Percentiles rank a stretch among this genome's conserved stretches.
These are phyloP conservation scores for Phytophthora constricta DNA, from an alignment of 352 stramenopile genomes.

Conservation along the genomic window DNA sequence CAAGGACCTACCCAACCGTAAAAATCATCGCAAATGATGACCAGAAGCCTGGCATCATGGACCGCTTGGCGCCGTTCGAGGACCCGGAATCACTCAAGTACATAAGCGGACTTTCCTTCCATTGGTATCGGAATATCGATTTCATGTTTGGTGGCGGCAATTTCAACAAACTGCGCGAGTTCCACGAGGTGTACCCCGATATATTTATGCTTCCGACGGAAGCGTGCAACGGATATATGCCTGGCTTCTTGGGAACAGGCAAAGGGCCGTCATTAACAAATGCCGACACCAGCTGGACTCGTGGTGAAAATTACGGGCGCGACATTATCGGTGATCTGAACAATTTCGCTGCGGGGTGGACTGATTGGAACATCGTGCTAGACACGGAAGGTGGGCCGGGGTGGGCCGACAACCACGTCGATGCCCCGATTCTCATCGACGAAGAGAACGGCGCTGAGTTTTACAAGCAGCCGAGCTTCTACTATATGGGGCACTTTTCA, in stretches of 20 bases:
- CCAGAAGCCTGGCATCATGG: constrained; percentile 57
- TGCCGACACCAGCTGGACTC: constrained; percentile 54
- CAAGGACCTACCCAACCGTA: constrained; percentile 61
- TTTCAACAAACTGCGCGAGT: constrained; percentile 45
- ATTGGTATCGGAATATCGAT: constrained; percentile 67
- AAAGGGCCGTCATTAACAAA: constrained; percentile 44
- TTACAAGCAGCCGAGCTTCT: constrained; percentile 88
- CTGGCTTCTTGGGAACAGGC: constrained; percentile 43
- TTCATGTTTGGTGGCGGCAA: constrained; percentile 36
- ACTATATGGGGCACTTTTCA: constrained; percentile 76
- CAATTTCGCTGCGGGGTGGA: constrained; percentile 81
- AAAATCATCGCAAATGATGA: constrained; percentile 75
- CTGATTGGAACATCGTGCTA: constrained; percentile 89
- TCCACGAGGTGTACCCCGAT: constrained; percentile 56
- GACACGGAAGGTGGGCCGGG: constrained; percentile 74
- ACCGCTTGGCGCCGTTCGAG: constrained; percentile 32
- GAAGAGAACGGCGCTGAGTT: constrained; percentile 61
- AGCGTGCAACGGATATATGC: constrained; percentile 63
- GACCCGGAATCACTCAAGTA: constrained; percentile 50
- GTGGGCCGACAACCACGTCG: constrained; percentile 74
- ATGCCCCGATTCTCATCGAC: constrained; percentile 77
- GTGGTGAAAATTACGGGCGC: constrained; percentile 76
- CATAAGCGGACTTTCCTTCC: constrained; percentile 69
- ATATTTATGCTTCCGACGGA: constrained; percentile 82
- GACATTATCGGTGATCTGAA: constrained; percentile 90